Base-by-base conservation (phyloP, 345 rosid genomes). In the Lumnitzera littorea region DNA sequence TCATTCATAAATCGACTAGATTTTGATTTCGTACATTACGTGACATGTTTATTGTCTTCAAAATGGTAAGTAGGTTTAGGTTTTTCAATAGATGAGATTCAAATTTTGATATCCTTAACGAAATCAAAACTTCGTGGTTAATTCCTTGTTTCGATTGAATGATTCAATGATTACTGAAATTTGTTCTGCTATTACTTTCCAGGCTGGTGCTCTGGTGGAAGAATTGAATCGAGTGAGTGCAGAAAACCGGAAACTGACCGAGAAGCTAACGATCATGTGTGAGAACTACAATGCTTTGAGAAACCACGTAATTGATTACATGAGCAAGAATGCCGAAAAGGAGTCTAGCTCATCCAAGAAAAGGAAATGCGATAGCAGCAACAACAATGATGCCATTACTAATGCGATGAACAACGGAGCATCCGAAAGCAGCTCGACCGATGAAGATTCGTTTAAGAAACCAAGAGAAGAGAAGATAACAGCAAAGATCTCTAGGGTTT, bases 361-460 rank as follows among this genome's bases (percentile, higher is more conserved):
- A 66, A 84, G 99, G 23, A 94, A 86, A 56, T 77, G 85, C 11
- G 91, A 84, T 17, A 72, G 76, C 51, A 77, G 78, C 67, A 69
- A 58, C 69, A 74, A 51, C 69, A 74, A 51, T 46, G 56, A 52
- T 31, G 64, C 52, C 36, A 46, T 66, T 15, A 76, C 76, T 31
- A 73, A 63, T 41, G 55, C 67, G 46, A 76, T 55, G 3, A 29
- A 31, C 14, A 73, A 72, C 36, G 87, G 94, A 49, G 74, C 79
- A 4, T 87, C 97, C 0, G 97, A 94, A 72, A 86, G 89, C 73
- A 90, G 97, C 74, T 88, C 97, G 3, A 86, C 85, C n/a, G 97
- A 90, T 53, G 90, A 89, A 64, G 96, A 84, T 56, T 81, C 91
- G 2, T n/a, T 67, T 66, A 94, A 88, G 81, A 86, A 79, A 77